Percentiles rank a stretch among this genome's conserved stretches.
These are phyloP conservation scores for Bipolaris sorokiniana DNA, from an alignment of 2,329 filamentous ascomycete species.

Conservation along the genomic window DNA sequence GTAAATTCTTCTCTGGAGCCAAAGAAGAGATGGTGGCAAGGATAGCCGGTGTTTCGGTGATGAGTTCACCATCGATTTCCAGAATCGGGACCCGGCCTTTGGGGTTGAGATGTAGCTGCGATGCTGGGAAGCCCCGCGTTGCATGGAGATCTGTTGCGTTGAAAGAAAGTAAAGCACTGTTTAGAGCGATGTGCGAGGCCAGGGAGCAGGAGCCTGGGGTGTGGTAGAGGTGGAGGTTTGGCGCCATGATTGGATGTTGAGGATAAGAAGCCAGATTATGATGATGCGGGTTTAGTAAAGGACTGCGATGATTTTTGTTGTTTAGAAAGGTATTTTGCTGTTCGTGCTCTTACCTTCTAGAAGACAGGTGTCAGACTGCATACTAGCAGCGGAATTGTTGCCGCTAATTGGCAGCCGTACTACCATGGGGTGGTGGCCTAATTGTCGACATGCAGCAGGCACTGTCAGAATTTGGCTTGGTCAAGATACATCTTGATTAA, in stretches of 20 bases:
- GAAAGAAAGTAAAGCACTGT: conserved; percentile 19
- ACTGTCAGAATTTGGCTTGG: no score
- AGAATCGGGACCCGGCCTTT: conserved; percentile 32
- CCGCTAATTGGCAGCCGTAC: no score
- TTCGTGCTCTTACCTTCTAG: no score
- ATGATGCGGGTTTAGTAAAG: neutral
- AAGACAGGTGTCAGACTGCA: no score
- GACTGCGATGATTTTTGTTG: neutral
- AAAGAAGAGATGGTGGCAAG: conserved; percentile 2
- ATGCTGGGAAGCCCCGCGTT: conserved; percentile 15
- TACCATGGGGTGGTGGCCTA: no score
- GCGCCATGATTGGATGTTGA: conserved; percentile 12
- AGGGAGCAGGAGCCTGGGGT: conserved; percentile 24
- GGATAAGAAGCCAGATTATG: neutral
- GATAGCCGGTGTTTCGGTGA: conserved; percentile 23
- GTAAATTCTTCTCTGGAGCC: conserved; percentile 20
- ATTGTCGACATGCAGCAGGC: no score
- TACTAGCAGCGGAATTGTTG: no score
- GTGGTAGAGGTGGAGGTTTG: conserved; percentile 27
- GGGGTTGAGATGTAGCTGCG: conserved; percentile 25
- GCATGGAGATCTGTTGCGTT: conserved; percentile 14
- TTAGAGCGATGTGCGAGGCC: conserved; percentile 28
- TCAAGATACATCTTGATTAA: no score
- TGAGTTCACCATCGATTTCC: conserved; percentile 22
- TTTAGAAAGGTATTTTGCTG: neutral